Evolutionary conservation across 208 protist genomes (phyloP).

Genomic region (Leishmania tarentolae): DNA sequence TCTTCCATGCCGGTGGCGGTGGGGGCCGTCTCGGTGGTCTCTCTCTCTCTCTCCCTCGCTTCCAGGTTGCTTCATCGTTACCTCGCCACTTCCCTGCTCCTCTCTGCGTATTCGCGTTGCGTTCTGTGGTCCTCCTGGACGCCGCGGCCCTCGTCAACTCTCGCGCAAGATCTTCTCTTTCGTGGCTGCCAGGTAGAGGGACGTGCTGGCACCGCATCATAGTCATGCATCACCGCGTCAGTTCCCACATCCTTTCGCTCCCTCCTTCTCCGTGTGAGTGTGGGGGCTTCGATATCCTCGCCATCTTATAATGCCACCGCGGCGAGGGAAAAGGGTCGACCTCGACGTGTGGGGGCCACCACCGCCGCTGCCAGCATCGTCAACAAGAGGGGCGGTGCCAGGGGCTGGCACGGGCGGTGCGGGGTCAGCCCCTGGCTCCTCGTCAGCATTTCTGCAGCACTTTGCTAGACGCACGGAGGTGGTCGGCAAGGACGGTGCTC

Average conservation of each 20-base stretch:
- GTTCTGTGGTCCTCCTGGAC: not conserved
- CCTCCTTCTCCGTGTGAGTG: not conserved
- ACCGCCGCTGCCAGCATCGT: slow-evolving; percentile 18
- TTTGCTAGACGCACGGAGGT: slow-evolving; percentile 63
- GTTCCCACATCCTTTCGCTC: not conserved
- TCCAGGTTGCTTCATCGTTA: not conserved
- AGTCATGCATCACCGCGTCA: not conserved
- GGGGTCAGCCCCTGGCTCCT: not conserved
- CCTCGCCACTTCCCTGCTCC: not conserved
- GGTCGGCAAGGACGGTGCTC: slow-evolving; percentile 57
- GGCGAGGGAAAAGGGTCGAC: slow-evolving; percentile 45
- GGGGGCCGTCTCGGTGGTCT: not conserved
- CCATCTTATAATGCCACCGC: slow-evolving; percentile 14
- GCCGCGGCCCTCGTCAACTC: not conserved
- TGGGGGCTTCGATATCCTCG: too few relatives aligned
- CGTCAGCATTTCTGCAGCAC: slow-evolving; percentile 57
- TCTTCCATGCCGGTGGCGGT: not conserved
- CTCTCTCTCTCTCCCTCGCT: not conserved
- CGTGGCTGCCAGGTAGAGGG: not conserved
- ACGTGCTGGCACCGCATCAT: not conserved
- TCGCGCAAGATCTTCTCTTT: not conserved
- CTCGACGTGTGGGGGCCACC: slow-evolving; percentile 75
- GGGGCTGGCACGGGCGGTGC: not conserved
- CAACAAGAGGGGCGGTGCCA: not conserved
- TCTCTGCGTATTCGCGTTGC: not conserved